Evolutionary conservation across 116 monocot genomes (phyloP).

Genomic region (Phalaenopsis hybrid): DNA sequence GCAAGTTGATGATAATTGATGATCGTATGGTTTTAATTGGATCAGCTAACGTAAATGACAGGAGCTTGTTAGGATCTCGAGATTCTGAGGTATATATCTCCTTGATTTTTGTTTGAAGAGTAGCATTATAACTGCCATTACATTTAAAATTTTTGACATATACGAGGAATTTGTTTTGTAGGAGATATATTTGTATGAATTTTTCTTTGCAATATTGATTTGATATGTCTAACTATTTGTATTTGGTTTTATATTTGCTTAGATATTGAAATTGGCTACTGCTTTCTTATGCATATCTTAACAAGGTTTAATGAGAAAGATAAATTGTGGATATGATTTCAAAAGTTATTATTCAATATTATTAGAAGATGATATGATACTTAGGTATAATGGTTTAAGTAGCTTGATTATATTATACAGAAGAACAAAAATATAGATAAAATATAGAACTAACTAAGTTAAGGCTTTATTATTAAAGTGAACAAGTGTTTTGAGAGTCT

Average conservation of each 20-base stretch:
- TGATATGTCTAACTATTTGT: background rate
- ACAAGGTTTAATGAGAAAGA: background rate
- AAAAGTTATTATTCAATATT: background rate
- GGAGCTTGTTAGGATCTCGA: conserved; percentile 94
- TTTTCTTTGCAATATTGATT: background rate
- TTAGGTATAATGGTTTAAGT: background rate
- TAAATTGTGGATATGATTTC: background rate
- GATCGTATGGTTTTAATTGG: conserved; percentile 77
- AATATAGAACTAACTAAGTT: background rate
- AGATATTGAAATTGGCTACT: background rate
- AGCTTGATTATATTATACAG: background rate
- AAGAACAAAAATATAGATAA: background rate
- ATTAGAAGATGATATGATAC: background rate
- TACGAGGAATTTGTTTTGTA: background rate
- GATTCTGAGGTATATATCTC: conserved; percentile 75
- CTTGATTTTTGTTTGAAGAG: background rate
- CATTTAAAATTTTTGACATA: background rate
- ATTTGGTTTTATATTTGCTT: background rate
- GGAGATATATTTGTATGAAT: background rate
- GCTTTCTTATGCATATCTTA: background rate
- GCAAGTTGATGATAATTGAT: conserved; percentile 98
- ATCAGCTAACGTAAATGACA: conserved; percentile 97
- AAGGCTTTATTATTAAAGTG: background rate
- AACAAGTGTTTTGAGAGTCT: background rate
- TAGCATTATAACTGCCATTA: conserved; percentile 5